Percentiles rank a stretch among this genome's conserved stretches.
Evolutionary conservation across 1,284 basidiomycete species (phyloP).

Genomic region (Moesziomyces sp.): DNA sequence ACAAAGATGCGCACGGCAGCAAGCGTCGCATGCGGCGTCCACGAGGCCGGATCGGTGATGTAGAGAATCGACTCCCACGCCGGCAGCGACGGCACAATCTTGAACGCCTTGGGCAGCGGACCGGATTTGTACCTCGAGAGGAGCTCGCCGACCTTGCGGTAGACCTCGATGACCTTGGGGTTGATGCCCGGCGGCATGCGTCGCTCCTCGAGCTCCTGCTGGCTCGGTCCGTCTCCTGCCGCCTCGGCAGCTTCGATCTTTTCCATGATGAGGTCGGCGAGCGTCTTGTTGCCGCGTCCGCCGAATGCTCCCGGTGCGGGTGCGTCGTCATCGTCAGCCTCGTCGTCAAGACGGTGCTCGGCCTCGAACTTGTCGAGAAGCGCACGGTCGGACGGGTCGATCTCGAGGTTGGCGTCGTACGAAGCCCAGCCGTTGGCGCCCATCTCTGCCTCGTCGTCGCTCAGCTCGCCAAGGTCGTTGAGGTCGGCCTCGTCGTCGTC

Average conservation of each 20-base stretch:
- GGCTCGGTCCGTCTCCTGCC: constrained; percentile 26
- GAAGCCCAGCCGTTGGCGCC: constrained; percentile 54
- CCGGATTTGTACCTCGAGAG: constrained; percentile 94
- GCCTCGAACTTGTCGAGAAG: constrained; percentile 61
- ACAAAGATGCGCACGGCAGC: constrained; percentile 96
- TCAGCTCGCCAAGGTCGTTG: constrained; percentile 55
- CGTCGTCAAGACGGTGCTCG: constrained; percentile 38
- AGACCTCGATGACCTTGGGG: constrained; percentile 95
- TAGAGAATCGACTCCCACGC: constrained; percentile 96
- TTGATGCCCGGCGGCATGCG: constrained; percentile 81
- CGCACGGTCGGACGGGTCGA: constrained; percentile 62
- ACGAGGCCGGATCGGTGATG: constrained; percentile 88
- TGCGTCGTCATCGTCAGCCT: constrained; percentile 30
- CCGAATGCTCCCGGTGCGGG: constrained; percentile 18
- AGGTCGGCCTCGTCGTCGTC: constrained; percentile 58
- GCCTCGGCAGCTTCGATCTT: constrained; percentile 77
- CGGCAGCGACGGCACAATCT: constrained; percentile 94
- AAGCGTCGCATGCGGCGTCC: constrained; percentile 94
- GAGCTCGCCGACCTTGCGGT: constrained; percentile 84
- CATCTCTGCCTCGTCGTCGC: constrained; percentile 59
- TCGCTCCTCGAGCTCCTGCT: constrained; percentile 34
- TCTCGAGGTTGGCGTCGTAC: constrained; percentile 61
- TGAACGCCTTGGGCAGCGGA: constrained; percentile 95
- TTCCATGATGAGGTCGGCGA: constrained; percentile 95
- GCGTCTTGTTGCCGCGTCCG: constrained; percentile 62